phyloP scores from a whole-genome alignment of 306 rosid species.

The Glycine latifolia region DNA sequence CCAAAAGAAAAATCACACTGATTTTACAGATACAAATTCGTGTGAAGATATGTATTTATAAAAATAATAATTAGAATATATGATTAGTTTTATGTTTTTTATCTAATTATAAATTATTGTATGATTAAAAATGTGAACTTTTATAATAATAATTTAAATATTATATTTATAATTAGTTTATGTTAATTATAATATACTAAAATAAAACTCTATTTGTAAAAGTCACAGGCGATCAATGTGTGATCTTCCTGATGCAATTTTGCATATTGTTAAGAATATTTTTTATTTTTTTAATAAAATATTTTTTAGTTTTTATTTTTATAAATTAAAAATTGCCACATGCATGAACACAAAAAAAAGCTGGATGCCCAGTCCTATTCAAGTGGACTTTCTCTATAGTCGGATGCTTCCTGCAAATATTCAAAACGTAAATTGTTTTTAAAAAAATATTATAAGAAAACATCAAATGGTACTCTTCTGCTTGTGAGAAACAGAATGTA shows the following conservation, averaged over 20 bases:
- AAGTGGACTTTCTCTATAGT: background rate
- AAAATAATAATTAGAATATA: no score
- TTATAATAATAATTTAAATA: background rate
- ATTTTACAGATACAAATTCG: no score
- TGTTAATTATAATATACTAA: no score
- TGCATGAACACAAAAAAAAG: background rate
- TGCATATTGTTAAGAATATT: background rate
- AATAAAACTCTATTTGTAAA: background rate
- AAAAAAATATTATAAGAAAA: no score
- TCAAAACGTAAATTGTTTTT: background rate
- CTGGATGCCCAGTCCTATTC: background rate
- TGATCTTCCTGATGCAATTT: background rate
- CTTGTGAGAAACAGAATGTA: no score
- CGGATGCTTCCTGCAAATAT: background rate
- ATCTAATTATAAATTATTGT: no score
- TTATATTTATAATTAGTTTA: background rate
- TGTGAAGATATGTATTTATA: no score
- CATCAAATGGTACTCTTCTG: no score
- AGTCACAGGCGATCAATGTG: background rate
- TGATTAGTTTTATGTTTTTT: no score
- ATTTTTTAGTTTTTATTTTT: background rate
- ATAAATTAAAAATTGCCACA: background rate
- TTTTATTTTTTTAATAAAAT: background rate
- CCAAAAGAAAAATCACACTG: no score
- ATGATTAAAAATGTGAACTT: no score